Base-by-base conservation (phyloP, 2,329 filamentous ascomycete genomes). In the Nemania serpens region DNA sequence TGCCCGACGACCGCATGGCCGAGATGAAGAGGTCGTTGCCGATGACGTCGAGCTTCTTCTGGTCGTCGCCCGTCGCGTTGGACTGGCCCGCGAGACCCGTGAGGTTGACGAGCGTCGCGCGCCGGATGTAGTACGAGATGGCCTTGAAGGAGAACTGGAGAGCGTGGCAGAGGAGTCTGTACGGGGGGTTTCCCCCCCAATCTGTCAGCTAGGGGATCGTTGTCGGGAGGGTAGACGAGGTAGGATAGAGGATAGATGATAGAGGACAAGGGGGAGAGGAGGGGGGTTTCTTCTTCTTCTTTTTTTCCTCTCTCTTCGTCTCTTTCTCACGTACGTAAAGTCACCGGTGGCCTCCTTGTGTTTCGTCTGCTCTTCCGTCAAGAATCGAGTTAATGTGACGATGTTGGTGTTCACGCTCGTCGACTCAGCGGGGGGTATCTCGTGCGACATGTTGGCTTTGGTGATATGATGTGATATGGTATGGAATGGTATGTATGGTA, bases 61-160 rank as follows among this genome's bases (percentile, higher is more conserved):
- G 95, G 76, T 98, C 95, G 77, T 99, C 95, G 67, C 95, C 95
- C 2, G 95, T 98, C 55, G 84, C 91, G 80, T 99, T 99, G 68
- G 93, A 91, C 62, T 94, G 95, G 61, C 95, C 95, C 64, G 95
- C 95, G 50, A 99, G 88, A 63, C 95, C 95, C 54, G 92, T 96
- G 64, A 99, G 87, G 82, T 97, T 97, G 81, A 98, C 94, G 67
- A 99, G 83, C 22, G 92, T 94, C 37, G 94, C 93, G 77, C 95
- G 90, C 72, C 94, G 93, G 78, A 99, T 99, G 83, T 97, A 99
- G 84, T 98, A 97, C 71, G 95, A 92, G 77, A 99, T 99, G 68
- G 92, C 96, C 84, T 99, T 99, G 89, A 99, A 99, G 67, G 95
- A 94, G 83, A 98, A 99, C 79, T 98, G 95, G 61, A 99, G 90